A percentile compares a stretch with the other conserved stretches of the same genome.
These are phyloP conservation scores for Gossypium lobatum DNA, from an alignment of 441 rosid species.

Conservation along the genomic window DNA sequence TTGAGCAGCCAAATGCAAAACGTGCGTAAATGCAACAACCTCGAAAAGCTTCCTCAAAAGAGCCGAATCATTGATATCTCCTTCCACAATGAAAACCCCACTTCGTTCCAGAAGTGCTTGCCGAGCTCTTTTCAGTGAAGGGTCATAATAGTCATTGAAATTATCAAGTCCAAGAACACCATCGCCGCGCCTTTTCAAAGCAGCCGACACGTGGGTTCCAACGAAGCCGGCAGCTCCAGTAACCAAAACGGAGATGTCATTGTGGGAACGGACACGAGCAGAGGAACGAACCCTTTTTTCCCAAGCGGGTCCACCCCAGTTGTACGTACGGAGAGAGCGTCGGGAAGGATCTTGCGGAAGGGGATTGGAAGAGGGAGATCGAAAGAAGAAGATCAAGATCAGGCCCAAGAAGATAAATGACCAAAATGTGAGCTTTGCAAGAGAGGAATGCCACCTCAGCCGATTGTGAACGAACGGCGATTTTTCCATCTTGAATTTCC, in stretches of 20 bases:
- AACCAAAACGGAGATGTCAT: slow-evolving; percentile 71
- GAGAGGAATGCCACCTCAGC: slow-evolving; percentile 56
- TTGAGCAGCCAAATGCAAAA: slow-evolving; percentile 97
- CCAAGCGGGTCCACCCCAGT: slow-evolving; percentile 80
- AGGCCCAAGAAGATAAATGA: slow-evolving; percentile 62
- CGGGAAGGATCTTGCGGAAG: slow-evolving; percentile 65
- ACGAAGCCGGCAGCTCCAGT: slow-evolving; percentile 99
- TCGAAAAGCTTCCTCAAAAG: slow-evolving; percentile 71
- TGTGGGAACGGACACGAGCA: slow-evolving; percentile 56
- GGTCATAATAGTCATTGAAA: slow-evolving; percentile 91
- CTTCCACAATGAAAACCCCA: slow-evolving; percentile 79
- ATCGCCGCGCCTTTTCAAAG: slow-evolving; percentile 84
- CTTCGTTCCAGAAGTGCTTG: slow-evolving; percentile 71
- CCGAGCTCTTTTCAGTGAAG: slow-evolving; percentile 74
- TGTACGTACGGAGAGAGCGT: slow-evolving; percentile 60
- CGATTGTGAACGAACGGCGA: slow-evolving; percentile 56
- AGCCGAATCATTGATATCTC: slow-evolving; percentile 78
- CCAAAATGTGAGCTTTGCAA: slow-evolving; percentile 74
- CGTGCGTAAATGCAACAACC: slow-evolving; percentile 76
- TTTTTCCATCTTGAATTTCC: slow-evolving; percentile 97
- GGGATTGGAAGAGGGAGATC: slow-evolving; percentile 57
- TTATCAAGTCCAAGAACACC: slow-evolving; percentile 87
- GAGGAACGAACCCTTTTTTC: slow-evolving; percentile 70
- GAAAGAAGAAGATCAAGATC: slow-evolving; percentile 71
- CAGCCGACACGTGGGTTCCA: slow-evolving; percentile 87